These are phyloP conservation scores for Suillus hirtellus DNA, from an alignment of 768 basidiomycete species.

Conservation along the genomic window DNA sequence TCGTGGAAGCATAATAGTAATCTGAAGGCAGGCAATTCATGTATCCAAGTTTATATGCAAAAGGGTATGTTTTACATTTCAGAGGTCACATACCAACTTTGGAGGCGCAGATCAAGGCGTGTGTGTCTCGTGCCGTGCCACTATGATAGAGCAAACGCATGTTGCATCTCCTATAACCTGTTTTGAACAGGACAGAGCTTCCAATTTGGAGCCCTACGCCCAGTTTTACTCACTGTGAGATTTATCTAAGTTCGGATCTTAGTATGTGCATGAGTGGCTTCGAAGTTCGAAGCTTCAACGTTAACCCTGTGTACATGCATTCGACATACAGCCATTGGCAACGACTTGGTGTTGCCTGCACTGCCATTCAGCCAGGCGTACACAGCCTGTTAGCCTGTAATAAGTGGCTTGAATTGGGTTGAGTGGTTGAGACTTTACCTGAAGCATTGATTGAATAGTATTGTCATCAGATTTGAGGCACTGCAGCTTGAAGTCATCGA, in stretches of 20 bases:
- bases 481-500: background rate
- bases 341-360: background rate
- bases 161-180: background rate
- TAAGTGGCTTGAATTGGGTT: background rate
- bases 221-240: background rate
- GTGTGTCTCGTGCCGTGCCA: background rate
- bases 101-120: background rate
- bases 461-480: background rate
- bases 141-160: background rate
- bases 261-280: background rate
- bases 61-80: background rate
- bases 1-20: conserved; percentile 26
- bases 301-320: too few relatives aligned
- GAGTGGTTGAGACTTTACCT: background rate
- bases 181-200: background rate
- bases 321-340: too few relatives aligned
- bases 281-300: conserved; percentile 2
- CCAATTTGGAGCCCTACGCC: background rate
- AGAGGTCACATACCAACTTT: background rate
- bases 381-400: background rate
- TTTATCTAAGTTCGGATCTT: background rate
- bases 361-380: background rate
- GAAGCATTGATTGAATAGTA: background rate
- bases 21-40: background rate
- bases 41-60: background rate